phyloP scores from a whole-genome alignment of 352 stramenopile genomes.

The Halophytophthora polymorphica region DNA sequence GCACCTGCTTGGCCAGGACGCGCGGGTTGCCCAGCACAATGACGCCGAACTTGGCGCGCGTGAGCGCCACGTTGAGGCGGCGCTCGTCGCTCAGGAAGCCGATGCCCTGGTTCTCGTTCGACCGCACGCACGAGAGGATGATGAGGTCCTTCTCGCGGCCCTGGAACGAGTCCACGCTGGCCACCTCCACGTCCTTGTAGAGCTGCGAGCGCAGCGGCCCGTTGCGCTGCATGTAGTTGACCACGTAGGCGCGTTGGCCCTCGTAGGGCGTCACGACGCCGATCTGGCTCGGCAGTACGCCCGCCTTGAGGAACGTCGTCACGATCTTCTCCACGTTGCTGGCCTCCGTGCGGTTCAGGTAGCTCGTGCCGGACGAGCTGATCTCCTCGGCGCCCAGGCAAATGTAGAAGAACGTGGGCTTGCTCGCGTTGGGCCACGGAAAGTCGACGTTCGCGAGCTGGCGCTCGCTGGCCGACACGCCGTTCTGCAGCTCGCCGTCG shows the following conservation, averaged over 20 bases:
- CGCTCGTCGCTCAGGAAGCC: conserved; percentile 98
- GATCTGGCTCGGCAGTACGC: conserved; percentile 91
- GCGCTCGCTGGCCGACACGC: conserved; percentile 94
- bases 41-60: conserved; percentile 97
- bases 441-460: conserved; percentile 89
- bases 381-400: conserved; percentile 97
- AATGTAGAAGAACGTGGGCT: conserved; percentile 99
- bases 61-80: conserved; percentile 99
- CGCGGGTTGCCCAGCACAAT: conserved; percentile 98
- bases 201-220: conserved; percentile 92
- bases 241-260: conserved; percentile 97
- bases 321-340: conserved; percentile 98
- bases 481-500: conserved; percentile 98
- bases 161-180: conserved; percentile 99
- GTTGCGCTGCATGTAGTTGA: conserved; percentile 96
- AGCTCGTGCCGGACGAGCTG: conserved; percentile 96
- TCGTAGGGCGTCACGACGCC: conserved; percentile 98
- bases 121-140: conserved; percentile 97
- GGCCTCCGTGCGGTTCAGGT: conserved; percentile 98
- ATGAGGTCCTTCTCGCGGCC: conserved; percentile 99
- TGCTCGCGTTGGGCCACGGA: conserved; percentile 95
- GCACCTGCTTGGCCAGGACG: conserved; percentile 95
- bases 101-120: conserved; percentile 99
- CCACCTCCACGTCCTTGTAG: conserved; percentile 99
- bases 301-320: conserved; percentile 94